Evolutionary conservation across 169 alveolate genomes (phyloP).

Genomic region (Eimeria praecox): DNA sequence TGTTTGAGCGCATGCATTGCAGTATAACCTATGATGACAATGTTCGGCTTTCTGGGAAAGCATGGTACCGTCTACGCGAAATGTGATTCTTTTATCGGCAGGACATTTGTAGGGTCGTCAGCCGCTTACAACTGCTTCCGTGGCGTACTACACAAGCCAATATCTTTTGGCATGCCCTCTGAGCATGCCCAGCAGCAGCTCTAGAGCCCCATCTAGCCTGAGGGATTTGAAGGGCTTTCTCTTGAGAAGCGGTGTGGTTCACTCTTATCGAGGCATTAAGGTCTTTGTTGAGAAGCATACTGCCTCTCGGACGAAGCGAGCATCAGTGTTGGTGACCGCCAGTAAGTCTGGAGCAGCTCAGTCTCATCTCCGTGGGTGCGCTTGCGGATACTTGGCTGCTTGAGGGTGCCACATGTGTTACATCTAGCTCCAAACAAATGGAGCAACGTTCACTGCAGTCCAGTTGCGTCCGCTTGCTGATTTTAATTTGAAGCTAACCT

Average conservation of each 20-base stretch:
- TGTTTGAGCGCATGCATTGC: slow-evolving; percentile 59
- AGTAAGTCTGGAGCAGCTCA: not conserved
- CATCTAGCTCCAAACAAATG: slow-evolving; percentile 36
- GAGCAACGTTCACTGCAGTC: not conserved
- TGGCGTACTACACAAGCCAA: not conserved
- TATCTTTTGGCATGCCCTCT: not conserved
- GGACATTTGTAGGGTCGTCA: not conserved
- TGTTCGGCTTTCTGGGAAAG: not conserved
- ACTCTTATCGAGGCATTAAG: not conserved
- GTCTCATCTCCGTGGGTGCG: not conserved
- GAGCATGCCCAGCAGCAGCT: not conserved
- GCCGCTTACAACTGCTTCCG: not conserved
- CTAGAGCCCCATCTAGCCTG: not conserved
- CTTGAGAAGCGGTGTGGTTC: not conserved
- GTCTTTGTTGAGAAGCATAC: not conserved
- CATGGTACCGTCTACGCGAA: not conserved
- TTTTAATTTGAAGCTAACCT: not conserved
- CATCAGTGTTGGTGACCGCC: not conserved
- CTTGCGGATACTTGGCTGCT: not conserved
- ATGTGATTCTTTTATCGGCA: not conserved
- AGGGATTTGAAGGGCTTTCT: not conserved
- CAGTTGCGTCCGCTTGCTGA: not conserved
- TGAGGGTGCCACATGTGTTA: not conserved
- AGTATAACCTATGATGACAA: not conserved
- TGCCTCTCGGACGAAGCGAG: not conserved